Evolutionary conservation across 805 yeast genomes (phyloP).

Genomic region (Metschnikowia drakensbergensis): DNA sequence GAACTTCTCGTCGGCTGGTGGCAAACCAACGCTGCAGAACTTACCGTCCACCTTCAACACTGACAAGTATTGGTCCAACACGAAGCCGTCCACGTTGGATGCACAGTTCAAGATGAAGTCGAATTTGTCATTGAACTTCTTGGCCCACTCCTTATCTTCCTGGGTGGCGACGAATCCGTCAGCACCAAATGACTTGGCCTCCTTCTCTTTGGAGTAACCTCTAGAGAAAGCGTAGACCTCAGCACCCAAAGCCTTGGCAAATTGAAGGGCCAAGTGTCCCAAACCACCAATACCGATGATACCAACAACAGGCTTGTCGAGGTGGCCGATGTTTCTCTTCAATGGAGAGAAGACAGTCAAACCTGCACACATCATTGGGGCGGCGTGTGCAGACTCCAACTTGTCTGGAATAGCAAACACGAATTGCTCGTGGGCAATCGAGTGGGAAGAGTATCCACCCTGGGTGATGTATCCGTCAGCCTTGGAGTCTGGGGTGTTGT

Average conservation of each 20-base stretch:
- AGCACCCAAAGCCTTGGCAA: constrained; percentile 59
- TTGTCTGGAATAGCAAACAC: constrained; percentile 60
- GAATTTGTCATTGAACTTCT: constrained; percentile 31
- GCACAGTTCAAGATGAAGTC: constrained; percentile 55
- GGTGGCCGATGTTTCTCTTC: constrained; percentile 37
- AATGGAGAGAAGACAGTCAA: constrained; percentile 69
- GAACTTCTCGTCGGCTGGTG: constrained; percentile 42
- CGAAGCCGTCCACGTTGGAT: constrained; percentile 47
- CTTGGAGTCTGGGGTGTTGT: constrained; percentile 38
- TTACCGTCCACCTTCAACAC: constrained; percentile 55
- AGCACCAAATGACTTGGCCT: constrained; percentile 51
- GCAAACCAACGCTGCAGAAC: constrained; percentile 66
- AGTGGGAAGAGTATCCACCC: constrained; percentile 70
- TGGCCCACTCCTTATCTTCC: constrained; percentile 44
- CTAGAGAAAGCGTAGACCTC: constrained; percentile 57
- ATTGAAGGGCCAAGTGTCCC: constrained; percentile 53
- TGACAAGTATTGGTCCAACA: constrained; percentile 44
- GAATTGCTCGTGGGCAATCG: constrained; percentile 60
- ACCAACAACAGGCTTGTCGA: constrained; percentile 44
- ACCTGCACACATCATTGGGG: constrained; percentile 78
- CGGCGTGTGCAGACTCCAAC: constrained; percentile 50
- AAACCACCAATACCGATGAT: constrained; percentile 56
- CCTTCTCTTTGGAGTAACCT: constrained; percentile 44
- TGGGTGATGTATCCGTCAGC: constrained; percentile 51
- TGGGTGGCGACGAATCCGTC: constrained; percentile 52